These are phyloP conservation scores for Dioszegia crocea DNA, from an alignment of 768 basidiomycete species.

Conservation along the genomic window DNA sequence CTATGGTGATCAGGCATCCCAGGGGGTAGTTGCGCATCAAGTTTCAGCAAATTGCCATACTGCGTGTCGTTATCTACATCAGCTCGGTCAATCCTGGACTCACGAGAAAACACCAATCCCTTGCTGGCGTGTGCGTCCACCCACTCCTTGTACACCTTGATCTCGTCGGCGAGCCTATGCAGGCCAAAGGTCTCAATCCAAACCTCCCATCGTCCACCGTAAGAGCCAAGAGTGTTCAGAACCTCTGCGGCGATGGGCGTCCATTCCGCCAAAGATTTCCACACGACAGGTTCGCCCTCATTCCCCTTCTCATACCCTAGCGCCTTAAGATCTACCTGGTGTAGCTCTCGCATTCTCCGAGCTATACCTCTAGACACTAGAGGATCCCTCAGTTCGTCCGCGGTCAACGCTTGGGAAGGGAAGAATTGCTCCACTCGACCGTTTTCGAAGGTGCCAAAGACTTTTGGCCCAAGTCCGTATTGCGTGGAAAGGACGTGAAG, in stretches of 20 bases:
- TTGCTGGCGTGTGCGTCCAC: conserved; percentile 59
- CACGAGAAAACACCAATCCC: conserved; percentile 56
- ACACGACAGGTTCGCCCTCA: conserved; percentile 38
- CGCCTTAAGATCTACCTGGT: conserved; percentile 75
- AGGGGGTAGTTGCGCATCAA: conserved; percentile 56
- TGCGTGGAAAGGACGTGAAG: conserved; percentile 82
- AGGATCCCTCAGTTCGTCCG: conserved; percentile 72
- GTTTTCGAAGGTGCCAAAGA: conserved; percentile 93
- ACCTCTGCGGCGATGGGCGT: conserved; percentile 66
- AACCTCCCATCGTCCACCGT: conserved; percentile 40
- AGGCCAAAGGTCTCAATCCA: conserved; percentile 60
- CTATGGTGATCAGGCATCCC: conserved; percentile 70
- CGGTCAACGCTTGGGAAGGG: conserved; percentile 72
- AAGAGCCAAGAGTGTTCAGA: conserved; percentile 55
- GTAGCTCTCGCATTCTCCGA: conserved; percentile 92
- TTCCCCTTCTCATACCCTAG: conserved; percentile 52
- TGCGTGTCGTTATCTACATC: conserved; percentile 92
- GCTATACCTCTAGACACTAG: conserved; percentile 78
- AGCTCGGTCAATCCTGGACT: conserved; percentile 18
- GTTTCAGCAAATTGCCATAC: conserved; percentile 82
- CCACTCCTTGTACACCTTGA: conserved; percentile 70
- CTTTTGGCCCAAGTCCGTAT: conserved; percentile 82
- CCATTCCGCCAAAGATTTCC: conserved; percentile 51
- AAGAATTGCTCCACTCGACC: conserved; percentile 96
- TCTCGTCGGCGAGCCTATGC: conserved; percentile 60